Percentiles rank a stretch among this genome's conserved stretches.
Conservation (phyloP, 495 filamentous ascomycete species). For the Ramalina peruviana region DNA sequence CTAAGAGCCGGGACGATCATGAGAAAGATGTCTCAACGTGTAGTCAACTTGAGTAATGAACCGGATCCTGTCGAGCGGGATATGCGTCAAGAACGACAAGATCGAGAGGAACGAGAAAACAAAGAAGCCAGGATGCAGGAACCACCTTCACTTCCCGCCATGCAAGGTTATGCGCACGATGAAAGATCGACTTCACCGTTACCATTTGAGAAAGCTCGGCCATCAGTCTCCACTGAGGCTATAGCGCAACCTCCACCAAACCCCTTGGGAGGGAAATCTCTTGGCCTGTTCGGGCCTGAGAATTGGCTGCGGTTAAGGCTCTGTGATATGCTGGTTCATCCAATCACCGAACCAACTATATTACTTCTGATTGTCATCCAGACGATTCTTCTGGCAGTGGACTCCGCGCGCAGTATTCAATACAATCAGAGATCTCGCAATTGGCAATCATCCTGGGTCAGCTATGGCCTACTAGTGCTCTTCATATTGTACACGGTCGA, state of each 20-base stretch:
- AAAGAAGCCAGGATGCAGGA: conserved; percentile 37
- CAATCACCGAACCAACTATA: conserved; percentile 76
- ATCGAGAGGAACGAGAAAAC: conserved; percentile 10
- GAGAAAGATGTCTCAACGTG: conserved; percentile 91
- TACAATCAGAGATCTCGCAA: conserved; percentile 27
- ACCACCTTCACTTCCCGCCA: conserved; percentile 43
- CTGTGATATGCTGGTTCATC: conserved; percentile 80
- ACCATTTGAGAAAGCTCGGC: conserved; percentile 26
- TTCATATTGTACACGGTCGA: conserved; percentile 90
- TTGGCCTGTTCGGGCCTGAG: conserved; percentile 70
- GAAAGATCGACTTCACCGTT: conserved; percentile 33
- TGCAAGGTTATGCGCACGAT: conserved; percentile 40
- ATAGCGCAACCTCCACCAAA: conserved; percentile 44
- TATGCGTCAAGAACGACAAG: conserved; percentile 50
- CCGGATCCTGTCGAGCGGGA: conserved; percentile 62
- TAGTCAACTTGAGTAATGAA: conserved; percentile 93
- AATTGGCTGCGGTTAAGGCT: conserved; percentile 59
- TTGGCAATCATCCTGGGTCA: conserved; percentile 60
- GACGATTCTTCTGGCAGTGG: conserved; percentile 70
- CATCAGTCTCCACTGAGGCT: conserved; percentile 17
- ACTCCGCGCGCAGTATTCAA: conserved; percentile 57
- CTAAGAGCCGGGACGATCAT: conserved; percentile 79
- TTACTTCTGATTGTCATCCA: conserved; percentile 79
- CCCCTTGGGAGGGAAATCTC: conserved; percentile 74
- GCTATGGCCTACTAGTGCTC: conserved; percentile 66